These are phyloP conservation scores for Cadophora gregata DNA, from an alignment of 2,329 filamentous ascomycete species.

Conservation along the genomic window DNA sequence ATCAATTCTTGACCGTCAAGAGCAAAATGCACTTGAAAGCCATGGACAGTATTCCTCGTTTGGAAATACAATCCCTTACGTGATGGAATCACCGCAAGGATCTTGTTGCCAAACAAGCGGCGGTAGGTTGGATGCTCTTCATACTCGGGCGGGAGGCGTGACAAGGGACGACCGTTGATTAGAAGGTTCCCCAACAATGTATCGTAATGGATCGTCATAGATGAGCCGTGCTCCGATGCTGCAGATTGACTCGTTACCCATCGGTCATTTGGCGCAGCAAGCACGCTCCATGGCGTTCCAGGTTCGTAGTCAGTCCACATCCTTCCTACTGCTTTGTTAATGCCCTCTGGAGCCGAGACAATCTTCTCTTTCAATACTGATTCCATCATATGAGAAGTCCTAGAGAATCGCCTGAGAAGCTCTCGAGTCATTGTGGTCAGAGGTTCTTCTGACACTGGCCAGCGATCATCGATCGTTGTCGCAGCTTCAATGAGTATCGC, in stretches of 20 bases:
- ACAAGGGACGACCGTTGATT: slow-evolving; percentile 56
- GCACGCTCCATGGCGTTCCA: slow-evolving; percentile 36
- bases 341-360: slow-evolving; percentile 28
- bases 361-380: slow-evolving; percentile 30
- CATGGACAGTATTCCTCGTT: slow-evolving; percentile 39
- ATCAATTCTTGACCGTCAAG: slow-evolving; percentile 41
- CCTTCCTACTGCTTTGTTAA: slow-evolving; percentile 38
- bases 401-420: slow-evolving; percentile 19
- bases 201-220: slow-evolving; percentile 52
- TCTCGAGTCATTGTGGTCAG: slow-evolving; percentile 46
- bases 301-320: slow-evolving; percentile 43
- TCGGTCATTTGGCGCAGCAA: slow-evolving; percentile 40
- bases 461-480: slow-evolving; percentile 48
- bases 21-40: slow-evolving; percentile 45
- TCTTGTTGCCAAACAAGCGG: slow-evolving; percentile 35
- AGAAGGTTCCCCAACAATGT: slow-evolving; percentile 58
- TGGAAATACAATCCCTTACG: slow-evolving; percentile 46
- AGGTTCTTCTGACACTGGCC: slow-evolving; percentile 45
- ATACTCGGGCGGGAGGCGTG: slow-evolving; percentile 54
- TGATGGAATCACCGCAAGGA: slow-evolving; percentile 46
- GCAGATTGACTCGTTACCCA: slow-evolving; percentile 44
- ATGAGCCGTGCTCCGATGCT: background rate
- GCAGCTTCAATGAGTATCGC: slow-evolving; percentile 47
- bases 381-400: slow-evolving; percentile 34
- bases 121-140: slow-evolving; percentile 38